Evolutionary conservation across 2,329 filamentous ascomycete genomes (phyloP).

Genomic region (Didymella pinodella): DNA sequence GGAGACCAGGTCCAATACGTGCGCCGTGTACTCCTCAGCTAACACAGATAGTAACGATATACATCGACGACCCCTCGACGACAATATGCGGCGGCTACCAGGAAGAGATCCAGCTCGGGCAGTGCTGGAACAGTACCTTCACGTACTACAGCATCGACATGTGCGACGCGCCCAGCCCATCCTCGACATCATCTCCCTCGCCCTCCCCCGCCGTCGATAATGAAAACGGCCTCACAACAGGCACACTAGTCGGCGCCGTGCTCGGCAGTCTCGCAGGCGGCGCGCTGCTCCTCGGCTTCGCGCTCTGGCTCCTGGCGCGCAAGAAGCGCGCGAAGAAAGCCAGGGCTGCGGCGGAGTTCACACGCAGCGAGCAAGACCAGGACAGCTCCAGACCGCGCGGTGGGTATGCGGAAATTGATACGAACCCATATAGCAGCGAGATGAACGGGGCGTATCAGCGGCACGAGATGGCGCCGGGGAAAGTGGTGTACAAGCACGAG

Average conservation of each 20-base stretch:
- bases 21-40: neutral
- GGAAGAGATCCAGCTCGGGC: constrained; percentile 9
- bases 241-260: neutral
- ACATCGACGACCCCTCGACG: constrained; percentile 8
- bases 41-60: constrained; percentile 17
- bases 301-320: constrained; percentile 1
- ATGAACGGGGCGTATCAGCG: neutral
- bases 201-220: neutral
- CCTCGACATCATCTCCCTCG: neutral
- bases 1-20: too few relatives aligned
- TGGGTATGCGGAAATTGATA: neutral
- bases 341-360: neutral
- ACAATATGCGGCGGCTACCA: constrained; percentile 15
- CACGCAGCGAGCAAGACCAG: too few relatives aligned
- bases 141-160: constrained; percentile 23
- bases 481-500: constrained; percentile 6
- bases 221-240: neutral
- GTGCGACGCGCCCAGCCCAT: constrained; percentile 6
- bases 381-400: too few relatives aligned
- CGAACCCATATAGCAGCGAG: neutral
- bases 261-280: neutral
- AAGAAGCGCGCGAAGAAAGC: constrained; percentile 2
- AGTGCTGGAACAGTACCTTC: constrained; percentile 21
- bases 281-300: neutral
- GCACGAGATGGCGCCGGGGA: constrained; percentile 9